These are phyloP conservation scores for Neolentinus lepideus DNA, from an alignment of 1,284 basidiomycete genomes.

Conservation along the genomic window DNA sequence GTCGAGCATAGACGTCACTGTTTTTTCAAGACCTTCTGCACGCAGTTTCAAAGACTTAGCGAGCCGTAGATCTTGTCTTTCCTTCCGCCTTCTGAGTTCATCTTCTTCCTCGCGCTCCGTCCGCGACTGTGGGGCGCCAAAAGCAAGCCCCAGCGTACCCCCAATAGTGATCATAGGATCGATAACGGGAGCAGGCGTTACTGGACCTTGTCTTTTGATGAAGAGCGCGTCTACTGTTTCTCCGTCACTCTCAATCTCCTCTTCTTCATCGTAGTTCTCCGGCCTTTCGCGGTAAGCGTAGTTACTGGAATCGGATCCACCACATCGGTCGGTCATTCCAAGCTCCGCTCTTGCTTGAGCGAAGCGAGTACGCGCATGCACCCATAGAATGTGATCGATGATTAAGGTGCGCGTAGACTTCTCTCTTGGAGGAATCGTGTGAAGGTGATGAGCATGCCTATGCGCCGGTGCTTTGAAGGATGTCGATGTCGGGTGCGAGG, in stretches of 20 bases:
- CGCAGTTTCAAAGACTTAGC: slow-evolving; percentile 58
- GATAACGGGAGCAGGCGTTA: slow-evolving; percentile 21
- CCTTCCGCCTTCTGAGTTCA: slow-evolving; percentile 29
- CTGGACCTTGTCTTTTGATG: slow-evolving; percentile 17
- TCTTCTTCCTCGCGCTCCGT: slow-evolving; percentile 47
- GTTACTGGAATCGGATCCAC: slow-evolving; percentile 49
- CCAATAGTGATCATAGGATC: neutral
- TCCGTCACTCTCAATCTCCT: slow-evolving; percentile 56
- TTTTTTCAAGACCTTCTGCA: slow-evolving; percentile 73
- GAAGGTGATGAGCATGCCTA: slow-evolving; percentile 67
- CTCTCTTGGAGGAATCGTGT: slow-evolving; percentile 70
- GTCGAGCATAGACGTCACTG: slow-evolving; percentile 70
- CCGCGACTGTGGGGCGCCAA: slow-evolving; percentile 30
- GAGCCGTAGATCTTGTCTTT: slow-evolving; percentile 48
- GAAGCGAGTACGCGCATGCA: slow-evolving; percentile 72
- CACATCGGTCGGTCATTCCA: slow-evolving; percentile 72
- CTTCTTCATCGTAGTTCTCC: slow-evolving; percentile 67
- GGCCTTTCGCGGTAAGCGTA: slow-evolving; percentile 57
- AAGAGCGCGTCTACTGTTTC: slow-evolving; percentile 48
- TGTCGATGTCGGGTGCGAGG: neutral
- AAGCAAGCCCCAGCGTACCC: neutral
- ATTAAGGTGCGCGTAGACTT: slow-evolving; percentile 77
- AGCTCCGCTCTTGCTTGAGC: slow-evolving; percentile 75
- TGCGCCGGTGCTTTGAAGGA: slow-evolving; percentile 54
- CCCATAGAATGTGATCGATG: slow-evolving; percentile 79